phyloP scores from a whole-genome alignment of 768 basidiomycete genomes.

The Gymnopilus junonius region DNA sequence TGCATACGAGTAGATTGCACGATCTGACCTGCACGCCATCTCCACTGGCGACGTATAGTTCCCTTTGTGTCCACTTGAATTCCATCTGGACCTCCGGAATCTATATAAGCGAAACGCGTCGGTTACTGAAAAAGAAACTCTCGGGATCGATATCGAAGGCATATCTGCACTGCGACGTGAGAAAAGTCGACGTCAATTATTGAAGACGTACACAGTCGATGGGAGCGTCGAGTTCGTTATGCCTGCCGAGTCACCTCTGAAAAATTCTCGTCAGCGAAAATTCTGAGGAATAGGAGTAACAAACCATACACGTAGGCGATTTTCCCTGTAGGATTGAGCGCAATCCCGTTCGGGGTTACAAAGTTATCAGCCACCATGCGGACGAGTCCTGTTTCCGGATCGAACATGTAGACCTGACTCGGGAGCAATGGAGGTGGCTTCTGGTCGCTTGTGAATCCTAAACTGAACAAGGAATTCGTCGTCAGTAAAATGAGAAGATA shows the following conservation, averaged over 20 bases:
- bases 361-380: slow-evolving; percentile 77
- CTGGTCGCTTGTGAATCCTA: slow-evolving; percentile 66
- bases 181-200: not conserved
- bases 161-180: slow-evolving; percentile 45
- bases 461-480: slow-evolving; percentile 39
- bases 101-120: slow-evolving; percentile 70
- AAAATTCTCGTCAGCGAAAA: not conserved
- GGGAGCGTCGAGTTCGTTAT: slow-evolving; percentile 55
- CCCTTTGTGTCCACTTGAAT: slow-evolving; percentile 64
- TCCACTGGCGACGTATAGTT: slow-evolving; percentile 66
- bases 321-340: slow-evolving; percentile 63
- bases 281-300: not conserved
- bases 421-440: slow-evolving; percentile 68
- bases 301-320: slow-evolving; percentile 61
- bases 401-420: slow-evolving; percentile 77
- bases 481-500: too few relatives aligned
- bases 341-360: slow-evolving; percentile 71
- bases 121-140: slow-evolving; percentile 55
- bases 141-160: slow-evolving; percentile 64
- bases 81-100: slow-evolving; percentile 70
- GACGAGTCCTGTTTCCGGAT: slow-evolving; percentile 64
- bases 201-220: slow-evolving; percentile 61
- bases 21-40: slow-evolving; percentile 70
- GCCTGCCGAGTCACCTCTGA: slow-evolving; percentile 54
- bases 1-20: not conserved